Evolutionary conservation across 2,329 filamentous ascomycete genomes (phyloP), one percentile per base, ranked within the genome.

Genomic region (Penicillium sp.): DNA sequence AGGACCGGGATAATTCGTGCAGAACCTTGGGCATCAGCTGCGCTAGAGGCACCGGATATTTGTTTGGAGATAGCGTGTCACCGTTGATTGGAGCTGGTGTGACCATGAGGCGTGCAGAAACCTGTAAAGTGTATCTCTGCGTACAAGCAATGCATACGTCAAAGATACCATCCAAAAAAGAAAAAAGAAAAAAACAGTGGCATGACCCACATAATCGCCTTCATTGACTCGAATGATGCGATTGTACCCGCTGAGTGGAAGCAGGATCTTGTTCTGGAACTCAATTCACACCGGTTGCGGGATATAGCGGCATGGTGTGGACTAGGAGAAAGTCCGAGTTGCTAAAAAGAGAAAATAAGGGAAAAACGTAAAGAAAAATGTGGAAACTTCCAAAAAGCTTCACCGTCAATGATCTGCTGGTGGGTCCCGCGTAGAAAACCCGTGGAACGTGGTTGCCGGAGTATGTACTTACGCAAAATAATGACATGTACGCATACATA

Each of bases 341-440:
- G 27, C 33, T 18, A 8, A 37, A 23, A 37, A 23, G 33, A 37
- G 33, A 20, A 20, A 37, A 37, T 3, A 18, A n/a, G 8, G 5
- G 2, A 1, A 35, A 35, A 35, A 35, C 3, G 7, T 9, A n/a
- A 15, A 15, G 2, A 2, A 35, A 35, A 35, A 35, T 23, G 4
- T 23, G 3, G 4, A 18, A 18, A 9, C 1, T 7, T 9, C 18
- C 8, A 23, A 52, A 52, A 50, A 41, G 49, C 32, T 28, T 56
- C 50, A 52, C 47, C 49, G 49, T 57, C 38, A 24, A 52, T 55
- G 56, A 58, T 58, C 56, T 55, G 42, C 51, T 54, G 25, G 53
- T 54, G 54, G 54, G 52, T 52, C 54, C 38, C 24, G 13, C n/a
- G 20, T 27, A 32, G 46, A 41, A 52, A 54, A 54, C 40, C 45